Percentiles rank a stretch among this genome's conserved stretches.
Conservation (phyloP, 257 asterid genomes). For the Prunella vulgaris region DNA sequence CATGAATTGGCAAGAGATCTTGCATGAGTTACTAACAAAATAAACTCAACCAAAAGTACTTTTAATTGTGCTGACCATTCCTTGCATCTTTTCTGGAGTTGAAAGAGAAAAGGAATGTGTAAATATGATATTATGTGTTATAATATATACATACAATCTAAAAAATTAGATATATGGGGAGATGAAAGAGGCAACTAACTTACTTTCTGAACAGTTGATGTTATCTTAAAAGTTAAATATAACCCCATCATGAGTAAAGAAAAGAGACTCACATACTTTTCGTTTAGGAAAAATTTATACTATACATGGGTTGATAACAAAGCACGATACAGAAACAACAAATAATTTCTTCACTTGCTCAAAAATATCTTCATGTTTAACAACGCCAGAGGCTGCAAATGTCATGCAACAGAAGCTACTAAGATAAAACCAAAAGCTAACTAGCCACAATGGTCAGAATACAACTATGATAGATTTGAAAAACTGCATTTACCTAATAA, state of each 20-base stretch:
- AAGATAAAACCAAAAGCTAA: too few relatives aligned
- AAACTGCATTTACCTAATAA: too few relatives aligned
- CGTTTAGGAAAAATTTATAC: conserved; percentile 91
- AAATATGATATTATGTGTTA: not conserved
- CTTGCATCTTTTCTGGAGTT: not conserved
- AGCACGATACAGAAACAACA: conserved; percentile 89
- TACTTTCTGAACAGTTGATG: conserved; percentile 80
- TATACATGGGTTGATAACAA: conserved; percentile 87
- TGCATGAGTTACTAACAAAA: not conserved
- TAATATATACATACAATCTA: not conserved
- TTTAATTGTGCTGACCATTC: not conserved
- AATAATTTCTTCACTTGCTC: too few relatives aligned
- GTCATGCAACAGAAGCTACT: too few relatives aligned
- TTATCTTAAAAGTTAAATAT: conserved; percentile 85
- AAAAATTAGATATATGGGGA: conserved; percentile 1
- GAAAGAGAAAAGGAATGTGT: conserved; percentile 2
- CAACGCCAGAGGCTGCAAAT: too few relatives aligned
- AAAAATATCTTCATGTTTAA: too few relatives aligned
- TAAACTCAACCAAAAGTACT: conserved; percentile 1
- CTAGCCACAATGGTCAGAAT: too few relatives aligned
- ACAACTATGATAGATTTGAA: too few relatives aligned
- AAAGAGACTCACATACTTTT: conserved; percentile 84
- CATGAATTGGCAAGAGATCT: not conserved
- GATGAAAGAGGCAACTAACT: conserved; percentile 18
- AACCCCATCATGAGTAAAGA: conserved; percentile 79